phyloP scores from a whole-genome alignment of 2,329 filamentous ascomycete genomes.

The Calonectria pseudoturangicola region DNA sequence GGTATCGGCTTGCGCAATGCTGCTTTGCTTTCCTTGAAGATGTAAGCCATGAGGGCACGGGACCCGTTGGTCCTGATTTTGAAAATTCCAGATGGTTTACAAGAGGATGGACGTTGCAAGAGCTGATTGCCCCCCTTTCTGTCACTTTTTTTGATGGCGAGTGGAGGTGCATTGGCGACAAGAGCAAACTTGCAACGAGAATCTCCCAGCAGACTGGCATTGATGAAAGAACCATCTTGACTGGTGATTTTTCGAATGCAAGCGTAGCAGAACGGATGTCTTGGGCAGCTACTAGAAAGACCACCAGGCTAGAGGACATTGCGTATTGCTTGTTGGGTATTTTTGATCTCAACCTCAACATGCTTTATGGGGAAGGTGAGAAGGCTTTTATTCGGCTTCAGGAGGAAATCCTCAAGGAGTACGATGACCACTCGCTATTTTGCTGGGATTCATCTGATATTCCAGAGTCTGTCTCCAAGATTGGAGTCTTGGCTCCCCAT shows the following conservation, averaged over 20 bases:
- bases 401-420: slow-evolving; percentile 52
- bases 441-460: slow-evolving; percentile 46
- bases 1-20: slow-evolving; percentile 54
- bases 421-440: slow-evolving; percentile 49
- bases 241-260: slow-evolving; percentile 26
- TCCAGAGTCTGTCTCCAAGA: slow-evolving; percentile 35
- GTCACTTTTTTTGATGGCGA: slow-evolving; percentile 43
- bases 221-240: slow-evolving; percentile 36
- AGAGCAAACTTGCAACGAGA: slow-evolving; percentile 27
- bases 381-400: slow-evolving; percentile 52
- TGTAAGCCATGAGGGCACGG: slow-evolving; percentile 61
- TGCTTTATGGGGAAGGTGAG: slow-evolving; percentile 50
- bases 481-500: slow-evolving; percentile 42
- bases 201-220: slow-evolving; percentile 40
- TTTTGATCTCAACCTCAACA: slow-evolving; percentile 49
- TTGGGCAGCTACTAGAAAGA: slow-evolving; percentile 46
- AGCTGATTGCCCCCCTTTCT: slow-evolving; percentile 43
- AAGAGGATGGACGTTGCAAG: slow-evolving; percentile 49
- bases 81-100: slow-evolving; percentile 44
- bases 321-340: slow-evolving; percentile 52
- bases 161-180: slow-evolving; percentile 40
- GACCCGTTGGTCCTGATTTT: slow-evolving; percentile 31
- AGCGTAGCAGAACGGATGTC: slow-evolving; percentile 49
- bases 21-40: slow-evolving; percentile 48
- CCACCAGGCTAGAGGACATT: slow-evolving; percentile 47